phyloP scores from a whole-genome alignment of 768 basidiomycete genomes.

The Mycena metata region DNA sequence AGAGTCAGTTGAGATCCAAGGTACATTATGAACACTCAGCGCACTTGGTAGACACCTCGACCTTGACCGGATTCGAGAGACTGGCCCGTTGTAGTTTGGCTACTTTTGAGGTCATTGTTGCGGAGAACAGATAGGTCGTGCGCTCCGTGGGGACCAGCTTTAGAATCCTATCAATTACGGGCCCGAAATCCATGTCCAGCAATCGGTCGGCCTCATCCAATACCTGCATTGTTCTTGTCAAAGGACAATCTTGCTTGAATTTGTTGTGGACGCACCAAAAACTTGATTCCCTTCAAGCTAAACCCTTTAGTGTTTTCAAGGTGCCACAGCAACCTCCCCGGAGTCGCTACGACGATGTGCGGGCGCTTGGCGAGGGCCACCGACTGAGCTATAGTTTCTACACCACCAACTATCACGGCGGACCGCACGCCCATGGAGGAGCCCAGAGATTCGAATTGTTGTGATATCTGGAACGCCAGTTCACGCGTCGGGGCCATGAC shows the following conservation, averaged over 20 bases:
- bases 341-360: slow-evolving; percentile 95
- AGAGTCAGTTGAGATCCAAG: slow-evolving; percentile 5
- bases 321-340: slow-evolving; percentile 93
- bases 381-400: slow-evolving; percentile 91
- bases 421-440: slow-evolving; percentile 94
- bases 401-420: slow-evolving; percentile 94
- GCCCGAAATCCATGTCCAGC: slow-evolving; percentile 96
- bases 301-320: slow-evolving; percentile 98
- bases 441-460: slow-evolving; percentile 94
- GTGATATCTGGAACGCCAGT: slow-evolving; percentile 97
- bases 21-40: slow-evolving; percentile 40
- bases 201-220: slow-evolving; percentile 97
- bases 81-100: slow-evolving; percentile 96
- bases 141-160: slow-evolving; percentile 95
- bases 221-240: slow-evolving; percentile 66
- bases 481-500: slow-evolving; percentile 98
- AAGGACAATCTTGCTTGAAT: not conserved
- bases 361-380: slow-evolving; percentile 94
- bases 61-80: slow-evolving; percentile 90
- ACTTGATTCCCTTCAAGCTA: slow-evolving; percentile 86
- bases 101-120: slow-evolving; percentile 99
- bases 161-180: slow-evolving; percentile 95
- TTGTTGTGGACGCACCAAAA: slow-evolving; percentile 71
- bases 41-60: slow-evolving; percentile 95
- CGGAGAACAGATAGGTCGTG: slow-evolving; percentile 96